Evolutionary conservation across 352 stramenopile genomes (phyloP).

Genomic region (Globisporangium alternatum): DNA sequence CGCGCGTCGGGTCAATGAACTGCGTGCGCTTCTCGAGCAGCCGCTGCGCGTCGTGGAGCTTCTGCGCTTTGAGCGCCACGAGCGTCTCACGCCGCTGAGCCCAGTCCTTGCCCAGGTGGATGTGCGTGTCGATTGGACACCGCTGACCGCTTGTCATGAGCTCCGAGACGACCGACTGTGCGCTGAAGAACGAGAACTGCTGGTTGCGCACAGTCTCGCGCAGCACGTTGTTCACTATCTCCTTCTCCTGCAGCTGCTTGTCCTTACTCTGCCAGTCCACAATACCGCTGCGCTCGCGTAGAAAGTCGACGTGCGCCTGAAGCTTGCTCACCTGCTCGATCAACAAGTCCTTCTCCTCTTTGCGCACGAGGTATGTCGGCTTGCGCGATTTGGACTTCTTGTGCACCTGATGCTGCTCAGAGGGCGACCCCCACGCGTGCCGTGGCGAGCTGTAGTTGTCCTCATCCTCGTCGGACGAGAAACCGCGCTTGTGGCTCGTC

Average conservation of each 20-base stretch:
- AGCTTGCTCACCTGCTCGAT: constrained; percentile 35
- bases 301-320: constrained; percentile 33
- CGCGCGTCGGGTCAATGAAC: constrained; percentile 29
- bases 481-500: constrained; percentile 1
- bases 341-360: constrained; percentile 45
- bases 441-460: neutral
- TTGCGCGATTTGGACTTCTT: constrained; percentile 37
- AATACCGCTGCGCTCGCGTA: constrained; percentile 26
- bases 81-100: constrained; percentile 31
- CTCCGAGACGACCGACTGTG: constrained; percentile 45
- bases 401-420: constrained; percentile 7
- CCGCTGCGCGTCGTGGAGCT: constrained; percentile 41
- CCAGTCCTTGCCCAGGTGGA: constrained; percentile 40
- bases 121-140: constrained; percentile 40
- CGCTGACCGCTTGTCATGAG: constrained; percentile 27
- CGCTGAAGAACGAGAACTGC: constrained; percentile 39
- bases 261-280: constrained; percentile 22
- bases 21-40: constrained; percentile 47
- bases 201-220: constrained; percentile 45
- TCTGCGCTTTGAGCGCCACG: constrained; percentile 39
- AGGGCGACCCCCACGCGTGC: neutral
- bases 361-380: constrained; percentile 46
- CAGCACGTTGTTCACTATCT: constrained; percentile 43
- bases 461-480: constrained; percentile 9
- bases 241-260: constrained; percentile 25